These are phyloP conservation scores for Lomentospora prolificans DNA, from an alignment of 2,329 filamentous ascomycete genomes.

Conservation along the genomic window DNA sequence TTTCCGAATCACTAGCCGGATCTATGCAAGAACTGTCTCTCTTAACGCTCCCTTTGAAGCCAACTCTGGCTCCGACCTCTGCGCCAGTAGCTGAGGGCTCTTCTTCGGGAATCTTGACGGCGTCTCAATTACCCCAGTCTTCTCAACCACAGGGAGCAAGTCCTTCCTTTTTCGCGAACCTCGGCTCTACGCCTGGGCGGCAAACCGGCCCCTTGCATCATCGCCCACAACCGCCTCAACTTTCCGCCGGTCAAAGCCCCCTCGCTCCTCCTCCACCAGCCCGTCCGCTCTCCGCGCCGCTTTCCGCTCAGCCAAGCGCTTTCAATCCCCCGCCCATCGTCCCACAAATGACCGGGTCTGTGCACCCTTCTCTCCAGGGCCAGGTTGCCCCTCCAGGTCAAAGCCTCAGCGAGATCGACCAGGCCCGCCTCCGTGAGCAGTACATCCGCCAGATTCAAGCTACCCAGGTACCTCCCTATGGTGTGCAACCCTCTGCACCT, in stretches of 20 bases:
- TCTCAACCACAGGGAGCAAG: constrained; percentile 43
- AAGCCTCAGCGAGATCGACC: constrained; percentile 63
- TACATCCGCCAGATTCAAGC: constrained; percentile 39
- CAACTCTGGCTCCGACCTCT: constrained; percentile 26
- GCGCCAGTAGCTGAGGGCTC: not conserved
- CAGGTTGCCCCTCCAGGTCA: constrained; percentile 65
- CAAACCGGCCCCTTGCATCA: constrained; percentile 39
- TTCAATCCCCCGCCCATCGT: constrained; percentile 69
- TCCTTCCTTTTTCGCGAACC: constrained; percentile 45
- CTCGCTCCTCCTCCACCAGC: constrained; percentile 69
- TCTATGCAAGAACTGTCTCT: constrained; percentile 53
- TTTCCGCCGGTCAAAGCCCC: constrained; percentile 46
- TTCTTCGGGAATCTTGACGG: constrained; percentile 8
- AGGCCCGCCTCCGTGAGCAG: constrained; percentile 55
- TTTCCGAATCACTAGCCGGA: constrained; percentile 36
- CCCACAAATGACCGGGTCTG: constrained; percentile 70
- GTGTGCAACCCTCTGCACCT: constrained; percentile 16
- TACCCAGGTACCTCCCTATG: constrained; percentile 27
- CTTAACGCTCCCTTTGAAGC: constrained; percentile 41
- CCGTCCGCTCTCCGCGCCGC: constrained; percentile 78
- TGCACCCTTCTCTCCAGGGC: constrained; percentile 31
- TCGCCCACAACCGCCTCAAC: constrained; percentile 61
- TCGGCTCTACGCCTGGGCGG: constrained; percentile 11
- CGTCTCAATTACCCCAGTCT: constrained; percentile 19
- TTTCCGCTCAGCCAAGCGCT: constrained; percentile 62